phyloP scores from a whole-genome alignment of 2,329 filamentous ascomycete species.

The Microsporum audouinii region DNA sequence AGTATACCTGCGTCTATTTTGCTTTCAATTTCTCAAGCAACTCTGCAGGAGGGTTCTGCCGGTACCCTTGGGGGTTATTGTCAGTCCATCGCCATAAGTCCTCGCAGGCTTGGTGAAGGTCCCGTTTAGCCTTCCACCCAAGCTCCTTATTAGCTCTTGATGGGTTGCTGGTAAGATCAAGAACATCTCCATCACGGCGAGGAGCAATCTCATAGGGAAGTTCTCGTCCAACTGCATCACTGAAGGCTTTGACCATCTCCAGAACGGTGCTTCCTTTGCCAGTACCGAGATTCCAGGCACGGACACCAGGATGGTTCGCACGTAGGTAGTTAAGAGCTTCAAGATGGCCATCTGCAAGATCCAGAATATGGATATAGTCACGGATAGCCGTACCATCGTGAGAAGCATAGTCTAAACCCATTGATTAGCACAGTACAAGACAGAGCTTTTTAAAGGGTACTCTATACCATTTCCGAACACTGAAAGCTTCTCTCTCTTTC shows the following conservation, averaged over 20 bases:
- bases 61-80: slow-evolving; percentile 93
- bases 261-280: slow-evolving; percentile 91
- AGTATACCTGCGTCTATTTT: neutral
- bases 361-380: slow-evolving; percentile 95
- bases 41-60: slow-evolving; percentile 76
- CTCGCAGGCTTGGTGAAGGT: slow-evolving; percentile 82
- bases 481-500: slow-evolving; percentile 83
- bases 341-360: slow-evolving; percentile 75
- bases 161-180: slow-evolving; percentile 90
- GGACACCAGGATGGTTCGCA: slow-evolving; percentile 72
- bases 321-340: slow-evolving; percentile 84
- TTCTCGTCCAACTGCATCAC: slow-evolving; percentile 69
- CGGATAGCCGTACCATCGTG: slow-evolving; percentile 88
- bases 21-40: slow-evolving; percentile 46
- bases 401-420: slow-evolving; percentile 67
- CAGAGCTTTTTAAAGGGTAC: neutral
- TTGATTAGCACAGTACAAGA: slow-evolving; percentile 6
- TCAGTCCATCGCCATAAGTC: slow-evolving; percentile 95
- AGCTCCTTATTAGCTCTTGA: slow-evolving; percentile 78
- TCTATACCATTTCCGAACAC: slow-evolving; percentile 82
- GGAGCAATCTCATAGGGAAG: slow-evolving; percentile 77
- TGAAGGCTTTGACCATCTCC: slow-evolving; percentile 95
- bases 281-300: slow-evolving; percentile 93
- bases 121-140: slow-evolving; percentile 80
- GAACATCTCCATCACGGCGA: slow-evolving; percentile 76